Percentiles rank a stretch among this genome's conserved stretches.
phyloP scores from a whole-genome alignment of 2,329 filamentous ascomycete genomes.

The Claviceps africana region DNA sequence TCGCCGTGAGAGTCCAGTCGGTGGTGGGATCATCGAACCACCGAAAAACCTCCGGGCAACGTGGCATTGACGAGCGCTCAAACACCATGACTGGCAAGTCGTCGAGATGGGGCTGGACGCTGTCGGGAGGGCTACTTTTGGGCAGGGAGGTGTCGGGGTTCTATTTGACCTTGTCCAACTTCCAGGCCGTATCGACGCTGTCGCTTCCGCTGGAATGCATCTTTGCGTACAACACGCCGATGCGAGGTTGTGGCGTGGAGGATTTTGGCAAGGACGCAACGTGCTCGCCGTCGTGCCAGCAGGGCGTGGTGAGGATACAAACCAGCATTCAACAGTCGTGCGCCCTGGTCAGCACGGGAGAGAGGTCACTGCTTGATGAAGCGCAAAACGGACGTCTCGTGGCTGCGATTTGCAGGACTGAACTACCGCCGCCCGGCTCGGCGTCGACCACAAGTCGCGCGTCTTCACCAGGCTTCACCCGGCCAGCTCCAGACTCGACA shows the following conservation, averaged over 20 bases:
- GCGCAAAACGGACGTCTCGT: conserved; percentile 23
- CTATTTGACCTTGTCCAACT: conserved; percentile 23
- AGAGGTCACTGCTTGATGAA: conserved; percentile 22
- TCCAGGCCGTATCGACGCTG: conserved; percentile 26
- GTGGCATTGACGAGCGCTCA: not conserved
- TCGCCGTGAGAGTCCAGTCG: no score
- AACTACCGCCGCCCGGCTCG: conserved; percentile 5
- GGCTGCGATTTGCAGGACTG: conserved; percentile 19
- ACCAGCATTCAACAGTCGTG: conserved; percentile 17
- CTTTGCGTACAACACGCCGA: conserved; percentile 27
- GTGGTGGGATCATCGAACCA: no score
- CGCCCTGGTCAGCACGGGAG: conserved; percentile 10
- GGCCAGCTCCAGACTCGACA: not conserved
- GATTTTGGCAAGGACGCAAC: conserved; percentile 22
- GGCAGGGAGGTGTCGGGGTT: conserved; percentile 12
- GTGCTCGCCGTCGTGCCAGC: conserved; percentile 25
- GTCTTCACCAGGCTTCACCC: conserved; percentile 1
- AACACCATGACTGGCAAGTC: conserved; percentile 2
- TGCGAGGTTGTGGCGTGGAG: conserved; percentile 21
- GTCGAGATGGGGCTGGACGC: not conserved
- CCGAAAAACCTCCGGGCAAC: no score
- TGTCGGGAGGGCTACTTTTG: conserved; percentile 12
- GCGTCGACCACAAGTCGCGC: not conserved
- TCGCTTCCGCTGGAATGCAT: conserved; percentile 24
- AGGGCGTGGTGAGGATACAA: conserved; percentile 15